Base-by-base conservation (phyloP, 148 eudicot genomes). In the Cornus florida region DNA sequence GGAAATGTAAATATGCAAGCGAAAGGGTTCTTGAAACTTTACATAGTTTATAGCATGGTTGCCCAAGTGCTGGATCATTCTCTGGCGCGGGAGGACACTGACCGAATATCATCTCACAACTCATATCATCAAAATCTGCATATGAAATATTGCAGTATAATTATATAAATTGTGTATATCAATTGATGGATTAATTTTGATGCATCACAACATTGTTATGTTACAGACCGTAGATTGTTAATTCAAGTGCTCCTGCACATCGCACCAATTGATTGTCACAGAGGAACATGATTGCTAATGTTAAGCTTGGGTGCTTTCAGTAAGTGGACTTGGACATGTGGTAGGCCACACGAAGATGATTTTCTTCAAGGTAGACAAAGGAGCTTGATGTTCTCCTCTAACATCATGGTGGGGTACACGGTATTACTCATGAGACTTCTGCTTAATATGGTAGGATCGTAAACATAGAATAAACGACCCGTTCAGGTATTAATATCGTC, bases 101-200 rank as follows among this genome's bases (percentile, higher is more conserved):
- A 13, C 97, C 97, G 80, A 88, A 92, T 82, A 79, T 86, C 85
- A 92, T 92, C 70, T 92, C 87, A 74, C 97, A 92, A 76, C 97
- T 92, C 97, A 92, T 92, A 80, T 91, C 94, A 73, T 94, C 98
- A 88, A 89, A 94, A 87, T 94, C 98, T 93, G 82, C 83, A 85
- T 2, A 62, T 20, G 3, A 17, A 62, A 62, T n/a, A 53, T 12
- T 53, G 59, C 66, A 20, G 4, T 62, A 19, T n/a, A 62, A n/a
- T 62, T 35, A 53, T 10, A 24, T 38, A 59, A 69, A 71, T 5
- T n/a, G 59, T 64, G 23, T 23, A 32, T 69, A 35, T 31, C 56
- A 20, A 12, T 68, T 66, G 57, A 67, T 57, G 53, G 74, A 50
- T 22, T 48, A 8, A 6, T 0, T 43, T 19, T 75, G 56, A 62